Evolutionary conservation across 495 filamentous ascomycete genomes (phyloP).

Genomic region (Penicillium desertorum): DNA sequence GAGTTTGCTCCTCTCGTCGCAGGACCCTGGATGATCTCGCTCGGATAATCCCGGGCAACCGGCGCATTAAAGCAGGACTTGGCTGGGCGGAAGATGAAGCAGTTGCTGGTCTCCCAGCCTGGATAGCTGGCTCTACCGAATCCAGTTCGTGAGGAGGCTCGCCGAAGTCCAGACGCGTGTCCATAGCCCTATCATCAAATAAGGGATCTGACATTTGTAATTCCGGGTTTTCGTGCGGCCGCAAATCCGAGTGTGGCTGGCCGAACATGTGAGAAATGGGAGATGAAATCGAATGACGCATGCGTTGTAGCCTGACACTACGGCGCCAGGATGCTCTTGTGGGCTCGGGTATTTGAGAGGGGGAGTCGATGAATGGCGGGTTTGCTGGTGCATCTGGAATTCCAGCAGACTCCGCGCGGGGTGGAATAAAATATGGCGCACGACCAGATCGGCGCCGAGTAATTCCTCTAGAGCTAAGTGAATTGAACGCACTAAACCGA

Average conservation of each 20-base stretch:
- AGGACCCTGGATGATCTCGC: conserved; percentile 50
- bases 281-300: conserved; percentile 45
- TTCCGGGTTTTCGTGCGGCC: conserved; percentile 14
- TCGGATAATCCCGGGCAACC: conserved; percentile 46
- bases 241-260: conserved; percentile 30
- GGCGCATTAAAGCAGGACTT: conserved; percentile 33
- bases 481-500: conserved; percentile 48
- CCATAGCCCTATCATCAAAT: conserved; percentile 35
- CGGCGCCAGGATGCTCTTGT: conserved; percentile 46
- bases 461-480: conserved; percentile 40
- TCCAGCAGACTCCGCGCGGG: conserved; percentile 33
- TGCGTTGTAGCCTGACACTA: conserved; percentile 42
- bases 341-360: conserved; percentile 32
- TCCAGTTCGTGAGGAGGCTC: conserved; percentile 45
- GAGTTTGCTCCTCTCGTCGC: conserved; percentile 57
- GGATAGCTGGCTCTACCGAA: conserved; percentile 39
- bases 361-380: conserved; percentile 26
- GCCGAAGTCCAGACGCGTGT: conserved; percentile 44
- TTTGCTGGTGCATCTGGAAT: conserved; percentile 27
- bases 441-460: conserved; percentile 41
- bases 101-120: conserved; percentile 24
- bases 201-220: conserved; percentile 4
- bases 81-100: conserved; percentile 27
- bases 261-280: conserved; percentile 51
- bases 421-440: conserved; percentile 41